Evolutionary conservation across 2,329 filamentous ascomycete species (phyloP).

Genomic region (Clonostachys solani): DNA sequence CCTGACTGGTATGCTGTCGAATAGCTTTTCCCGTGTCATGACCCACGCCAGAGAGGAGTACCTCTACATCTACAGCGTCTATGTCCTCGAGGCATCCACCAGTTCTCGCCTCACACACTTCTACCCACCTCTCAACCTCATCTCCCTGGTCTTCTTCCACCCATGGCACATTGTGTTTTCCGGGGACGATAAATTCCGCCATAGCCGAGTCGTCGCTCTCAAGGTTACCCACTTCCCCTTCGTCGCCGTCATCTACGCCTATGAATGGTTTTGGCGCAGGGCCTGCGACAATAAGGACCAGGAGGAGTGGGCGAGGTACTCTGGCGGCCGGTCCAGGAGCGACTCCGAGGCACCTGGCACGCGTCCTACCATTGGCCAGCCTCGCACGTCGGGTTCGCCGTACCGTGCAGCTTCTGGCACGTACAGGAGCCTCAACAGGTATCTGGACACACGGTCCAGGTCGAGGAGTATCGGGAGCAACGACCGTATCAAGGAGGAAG

Average conservation of each 20-base stretch:
- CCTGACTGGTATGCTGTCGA: conserved; percentile 72
- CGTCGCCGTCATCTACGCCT: conserved; percentile 64
- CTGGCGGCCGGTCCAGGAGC: conserved; percentile 1
- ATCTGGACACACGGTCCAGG: no score
- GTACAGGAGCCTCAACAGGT: no score
- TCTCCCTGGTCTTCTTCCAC: conserved; percentile 67
- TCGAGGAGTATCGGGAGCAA: no score
- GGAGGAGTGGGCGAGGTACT: background rate
- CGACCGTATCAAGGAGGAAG: background rate
- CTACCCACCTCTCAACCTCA: conserved; percentile 68
- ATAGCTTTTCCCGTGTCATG: conserved; percentile 65
- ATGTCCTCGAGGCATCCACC: conserved; percentile 62
- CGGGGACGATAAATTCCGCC: conserved; percentile 58
- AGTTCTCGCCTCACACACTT: conserved; percentile 67
- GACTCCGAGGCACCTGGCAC: conserved; percentile 1
- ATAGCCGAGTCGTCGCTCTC: conserved; percentile 54
- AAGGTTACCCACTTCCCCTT: conserved; percentile 63
- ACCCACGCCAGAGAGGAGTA: conserved; percentile 69
- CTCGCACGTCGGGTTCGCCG: no score
- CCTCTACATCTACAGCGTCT: conserved; percentile 67
- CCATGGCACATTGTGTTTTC: conserved; percentile 67
- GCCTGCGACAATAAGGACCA: conserved; percentile 26
- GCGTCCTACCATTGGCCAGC: background rate
- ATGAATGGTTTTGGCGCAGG: conserved; percentile 48
- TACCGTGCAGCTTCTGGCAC: no score